Evolutionary conservation across 2,329 filamentous ascomycete genomes (phyloP).

Genomic region (Leptographium flavum): DNA sequence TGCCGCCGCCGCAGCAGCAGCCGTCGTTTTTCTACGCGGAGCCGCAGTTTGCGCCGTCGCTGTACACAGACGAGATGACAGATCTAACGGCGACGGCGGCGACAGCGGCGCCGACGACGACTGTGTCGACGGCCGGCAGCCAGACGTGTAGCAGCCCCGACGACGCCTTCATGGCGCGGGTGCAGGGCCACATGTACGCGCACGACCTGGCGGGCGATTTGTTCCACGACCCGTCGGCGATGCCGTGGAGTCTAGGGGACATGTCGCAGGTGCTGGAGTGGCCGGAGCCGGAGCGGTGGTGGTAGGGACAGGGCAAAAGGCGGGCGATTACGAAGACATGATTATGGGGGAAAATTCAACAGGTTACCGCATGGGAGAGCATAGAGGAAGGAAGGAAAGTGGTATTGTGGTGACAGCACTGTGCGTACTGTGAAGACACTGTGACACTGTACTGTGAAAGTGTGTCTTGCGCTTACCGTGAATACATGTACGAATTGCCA

Average conservation of each 20-base stretch:
- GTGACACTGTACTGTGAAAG: too few relatives aligned
- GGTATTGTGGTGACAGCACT: too few relatives aligned
- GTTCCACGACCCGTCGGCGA: conserved; percentile 3
- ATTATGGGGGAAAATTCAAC: neutral
- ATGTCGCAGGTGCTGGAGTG: conserved; percentile 7
- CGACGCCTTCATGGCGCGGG: conserved; percentile 4
- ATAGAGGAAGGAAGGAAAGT: too few relatives aligned
- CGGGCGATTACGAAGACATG: neutral
- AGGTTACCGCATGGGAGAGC: too few relatives aligned
- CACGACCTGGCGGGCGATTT: neutral
- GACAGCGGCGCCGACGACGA: neutral
- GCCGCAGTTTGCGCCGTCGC: neutral
- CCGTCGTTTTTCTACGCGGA: neutral
- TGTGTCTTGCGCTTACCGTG: too few relatives aligned
- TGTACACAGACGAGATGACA: neutral
- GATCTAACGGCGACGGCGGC: neutral
- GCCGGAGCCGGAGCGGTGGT: conserved; percentile 6
- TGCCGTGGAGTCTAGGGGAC: conserved; percentile 7
- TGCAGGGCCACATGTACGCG: neutral
- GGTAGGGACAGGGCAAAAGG: conserved; percentile 1
- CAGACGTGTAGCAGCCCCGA: conserved; percentile 7
- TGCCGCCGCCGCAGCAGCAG: neutral
- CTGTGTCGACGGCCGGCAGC: conserved; percentile 4
- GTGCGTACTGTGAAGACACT: too few relatives aligned
- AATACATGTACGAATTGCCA: too few relatives aligned